Evolutionary conservation across 1,284 basidiomycete genomes (phyloP), one percentile per base, ranked within the genome.

Genomic region (Apiotrichum porosum): DNA sequence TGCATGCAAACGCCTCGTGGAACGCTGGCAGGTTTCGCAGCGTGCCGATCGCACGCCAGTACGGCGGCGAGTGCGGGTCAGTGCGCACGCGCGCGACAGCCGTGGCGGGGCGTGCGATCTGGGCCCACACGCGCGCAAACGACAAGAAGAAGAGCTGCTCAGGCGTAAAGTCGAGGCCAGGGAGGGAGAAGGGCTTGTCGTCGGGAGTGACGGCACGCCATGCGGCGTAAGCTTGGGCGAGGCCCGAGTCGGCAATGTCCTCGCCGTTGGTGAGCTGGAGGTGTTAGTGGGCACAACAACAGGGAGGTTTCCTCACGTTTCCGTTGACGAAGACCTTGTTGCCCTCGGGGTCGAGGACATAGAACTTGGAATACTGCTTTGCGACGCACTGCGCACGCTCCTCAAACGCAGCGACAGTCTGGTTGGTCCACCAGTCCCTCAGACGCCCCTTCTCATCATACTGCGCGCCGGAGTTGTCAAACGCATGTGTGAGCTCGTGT

Each of bases 91-190:
- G 81, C 54, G 83, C 82, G 22, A 92, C 80, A 78, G 87, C 68
- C 4, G 52, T 58, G 3, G 69, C 71, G 12, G 74, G 73, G 37
- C 68, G 66, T 30, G 52, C 57, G 42, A 66, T 56, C 26, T 66
- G 48, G 17, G 61, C 61, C 65, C 64, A 68, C 32, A 56, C 53
- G 35, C 62, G 56, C 13, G 62, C 90, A 64, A 86, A 93, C 2
- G 88, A 81, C 49, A 94, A 82, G 77, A 91, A 93, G 76, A 93
- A 94, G 30, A 93, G 74, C 76, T 94, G 90, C 40, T 93, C 90
- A 49, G 62, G 55, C 0, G 86, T 88, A 69, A 80, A 91, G 47
- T 84, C 78, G 54, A 94, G 71, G n/a, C 90, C 90, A 5, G 90
- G 89, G 8, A 93, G 79, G n/a, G 4, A 22, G 21, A 14, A 4